A percentile compares a stretch with the other conserved stretches of the same genome.
Conservation (phyloP, 192 early-diverging fungal genomes). For the Chytriomyces sp. region DNA sequence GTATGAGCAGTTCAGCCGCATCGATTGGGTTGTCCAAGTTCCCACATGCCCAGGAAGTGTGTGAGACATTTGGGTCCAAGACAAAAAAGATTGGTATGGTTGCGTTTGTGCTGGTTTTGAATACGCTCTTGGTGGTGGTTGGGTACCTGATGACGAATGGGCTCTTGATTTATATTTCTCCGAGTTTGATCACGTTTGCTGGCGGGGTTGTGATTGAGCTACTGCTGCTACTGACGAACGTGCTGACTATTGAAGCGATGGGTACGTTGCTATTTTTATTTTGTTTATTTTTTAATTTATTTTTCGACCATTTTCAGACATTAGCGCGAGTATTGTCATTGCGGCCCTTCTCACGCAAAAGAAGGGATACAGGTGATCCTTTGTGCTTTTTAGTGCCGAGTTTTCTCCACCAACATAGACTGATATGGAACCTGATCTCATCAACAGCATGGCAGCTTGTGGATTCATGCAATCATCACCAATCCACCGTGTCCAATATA, state of each 20-base stretch:
- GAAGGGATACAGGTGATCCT: conserved; percentile 11
- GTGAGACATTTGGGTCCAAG: conserved; percentile 30
- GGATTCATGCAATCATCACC: conserved; percentile 32
- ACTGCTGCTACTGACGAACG: conserved; percentile 26
- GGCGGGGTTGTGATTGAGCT: conserved; percentile 33
- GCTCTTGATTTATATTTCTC: not conserved
- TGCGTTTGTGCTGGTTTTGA: conserved; percentile 16
- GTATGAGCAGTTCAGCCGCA: conserved; percentile 17
- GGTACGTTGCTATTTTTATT: conserved; percentile 7
- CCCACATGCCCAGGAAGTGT: conserved; percentile 35
- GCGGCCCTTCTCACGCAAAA: conserved; percentile 5
- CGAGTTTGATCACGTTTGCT: conserved; percentile 16
- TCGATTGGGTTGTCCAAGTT: conserved; percentile 24
- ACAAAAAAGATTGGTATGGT: conserved; percentile 5
- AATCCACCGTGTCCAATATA: conserved; percentile 4
- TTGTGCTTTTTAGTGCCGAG: not conserved
- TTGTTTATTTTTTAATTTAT: not conserved
- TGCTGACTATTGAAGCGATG: conserved; percentile 23
- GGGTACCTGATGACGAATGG: conserved; percentile 11
- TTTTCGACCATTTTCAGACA: not conserved
- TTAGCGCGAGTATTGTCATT: conserved; percentile 13
- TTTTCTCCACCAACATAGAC: not conserved
- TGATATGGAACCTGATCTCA: not conserved
- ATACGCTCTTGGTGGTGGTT: conserved; percentile 15
- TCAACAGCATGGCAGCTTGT: conserved; percentile 30